Evolutionary conservation across 208 protist genomes (phyloP).

Genomic region (Trypanosoma lewisi): DNA sequence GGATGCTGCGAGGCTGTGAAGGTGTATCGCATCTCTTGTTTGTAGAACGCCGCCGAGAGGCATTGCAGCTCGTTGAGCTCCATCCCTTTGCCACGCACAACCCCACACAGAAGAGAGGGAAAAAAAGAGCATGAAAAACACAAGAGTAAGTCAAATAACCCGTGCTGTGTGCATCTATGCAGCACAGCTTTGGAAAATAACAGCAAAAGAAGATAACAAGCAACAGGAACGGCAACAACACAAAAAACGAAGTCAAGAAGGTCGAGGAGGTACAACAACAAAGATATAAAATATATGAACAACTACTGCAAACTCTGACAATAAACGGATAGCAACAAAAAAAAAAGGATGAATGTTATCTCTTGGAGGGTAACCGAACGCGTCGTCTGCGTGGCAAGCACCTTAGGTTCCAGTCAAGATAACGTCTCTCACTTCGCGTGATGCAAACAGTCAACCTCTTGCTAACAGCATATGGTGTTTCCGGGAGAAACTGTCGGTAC

Average conservation of each 20-base stretch:
- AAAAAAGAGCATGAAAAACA: constrained; percentile 14
- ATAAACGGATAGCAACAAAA: constrained; percentile 6
- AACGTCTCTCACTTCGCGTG: constrained; percentile 15
- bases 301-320: no score
- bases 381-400: not conserved
- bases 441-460: constrained; percentile 19
- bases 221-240: no score
- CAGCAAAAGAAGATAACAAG: no score
- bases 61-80: constrained; percentile 26
- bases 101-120: not conserved
- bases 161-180: no score
- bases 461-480: constrained; percentile 13
- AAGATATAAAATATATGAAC: no score
- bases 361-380: not conserved
- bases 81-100: constrained; percentile 5
- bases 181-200: no score
- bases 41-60: constrained; percentile 17
- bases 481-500: constrained; percentile 23
- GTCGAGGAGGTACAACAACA: no score
- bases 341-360: constrained; percentile 10
- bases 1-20: constrained; percentile 28
- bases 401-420: constrained; percentile 20
- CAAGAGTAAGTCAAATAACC: not conserved
- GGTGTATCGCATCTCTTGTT: constrained; percentile 22
- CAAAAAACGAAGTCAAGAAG: no score